phyloP scores from a whole-genome alignment of 352 stramenopile species.

The Phytophthora chlamydospora region DNA sequence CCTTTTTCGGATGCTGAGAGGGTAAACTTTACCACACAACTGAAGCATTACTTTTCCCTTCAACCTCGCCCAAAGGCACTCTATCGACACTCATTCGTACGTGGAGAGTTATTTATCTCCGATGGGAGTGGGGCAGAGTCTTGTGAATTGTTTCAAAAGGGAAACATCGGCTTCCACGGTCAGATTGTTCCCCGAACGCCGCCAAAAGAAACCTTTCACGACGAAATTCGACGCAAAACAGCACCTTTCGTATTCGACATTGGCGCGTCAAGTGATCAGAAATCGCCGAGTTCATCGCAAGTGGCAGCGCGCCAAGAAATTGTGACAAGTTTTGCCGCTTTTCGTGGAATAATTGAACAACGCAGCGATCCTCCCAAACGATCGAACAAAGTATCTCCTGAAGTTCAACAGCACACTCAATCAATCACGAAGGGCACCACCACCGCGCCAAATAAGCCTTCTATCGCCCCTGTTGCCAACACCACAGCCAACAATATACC shows the following conservation, averaged over 20 bases:
- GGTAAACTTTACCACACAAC: conserved; percentile 7
- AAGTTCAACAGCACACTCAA: background rate
- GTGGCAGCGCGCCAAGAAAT: conserved; percentile 20
- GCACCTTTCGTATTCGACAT: conserved; percentile 42
- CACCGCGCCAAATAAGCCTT: background rate
- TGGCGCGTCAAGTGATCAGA: background rate
- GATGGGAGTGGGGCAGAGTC: background rate
- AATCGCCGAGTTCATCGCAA: background rate
- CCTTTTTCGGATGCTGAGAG: conserved; percentile 26
- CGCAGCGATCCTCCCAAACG: conserved; percentile 11
- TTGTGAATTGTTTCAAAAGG: conserved; percentile 45
- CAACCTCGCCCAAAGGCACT: conserved; percentile 43
- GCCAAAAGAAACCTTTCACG: conserved; percentile 31
- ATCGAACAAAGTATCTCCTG: conserved; percentile 20
- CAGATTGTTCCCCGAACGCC: conserved; percentile 30
- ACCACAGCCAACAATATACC: background rate
- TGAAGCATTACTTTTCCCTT: conserved; percentile 42
- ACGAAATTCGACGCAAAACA: conserved; percentile 35
- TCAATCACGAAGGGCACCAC: background rate
- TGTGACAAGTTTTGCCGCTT: conserved; percentile 36
- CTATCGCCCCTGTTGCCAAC: background rate
- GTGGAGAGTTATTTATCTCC: background rate
- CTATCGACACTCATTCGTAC: conserved; percentile 60
- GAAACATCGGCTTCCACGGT: conserved; percentile 62
- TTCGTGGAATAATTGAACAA: conserved; percentile 37